phyloP scores from a whole-genome alignment of 2,329 filamentous ascomycete genomes.

The Diplodia scrobiculata region DNA sequence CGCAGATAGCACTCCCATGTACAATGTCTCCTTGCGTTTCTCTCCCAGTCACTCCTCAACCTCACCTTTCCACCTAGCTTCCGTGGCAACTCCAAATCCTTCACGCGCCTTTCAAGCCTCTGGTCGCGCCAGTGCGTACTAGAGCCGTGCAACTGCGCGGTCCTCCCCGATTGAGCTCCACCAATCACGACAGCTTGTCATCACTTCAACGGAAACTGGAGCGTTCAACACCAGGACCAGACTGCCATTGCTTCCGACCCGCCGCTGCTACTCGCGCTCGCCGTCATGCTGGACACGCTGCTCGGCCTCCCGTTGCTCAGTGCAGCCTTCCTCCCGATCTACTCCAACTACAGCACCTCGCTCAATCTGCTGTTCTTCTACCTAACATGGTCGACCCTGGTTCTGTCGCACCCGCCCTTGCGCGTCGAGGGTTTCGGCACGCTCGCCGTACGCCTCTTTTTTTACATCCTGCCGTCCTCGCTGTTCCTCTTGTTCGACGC shows the following conservation, averaged over 20 bases:
- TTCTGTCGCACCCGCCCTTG: constrained; percentile 73
- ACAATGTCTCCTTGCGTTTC: background rate
- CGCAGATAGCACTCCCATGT: background rate
- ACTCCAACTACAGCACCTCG: constrained; percentile 67
- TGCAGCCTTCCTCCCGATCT: constrained; percentile 70
- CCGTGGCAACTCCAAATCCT: background rate
- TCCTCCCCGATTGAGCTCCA: background rate
- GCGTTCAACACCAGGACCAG: background rate
- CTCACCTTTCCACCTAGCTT: too few species aligned
- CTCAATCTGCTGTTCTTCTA: constrained; percentile 88
- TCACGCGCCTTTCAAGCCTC: background rate
- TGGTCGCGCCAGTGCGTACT: background rate
- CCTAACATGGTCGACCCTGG: constrained; percentile 83
- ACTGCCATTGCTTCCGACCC: background rate
- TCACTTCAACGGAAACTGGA: background rate
- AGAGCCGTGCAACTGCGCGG: background rate
- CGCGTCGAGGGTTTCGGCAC: constrained; percentile 74
- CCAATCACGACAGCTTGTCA: background rate
- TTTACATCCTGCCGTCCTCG: constrained; percentile 73
- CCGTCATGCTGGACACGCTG: constrained; percentile 27
- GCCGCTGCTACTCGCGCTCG: background rate
- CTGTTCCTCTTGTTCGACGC: constrained; percentile 74
- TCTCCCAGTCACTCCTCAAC: background rate
- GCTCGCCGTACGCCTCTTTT: constrained; percentile 65
- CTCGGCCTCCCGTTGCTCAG: constrained; percentile 53